Percentiles rank a stretch among this genome's conserved stretches.
Evolutionary conservation across 495 filamentous ascomycete species (phyloP).

Genomic region (Friedmanniomyces simplex): DNA sequence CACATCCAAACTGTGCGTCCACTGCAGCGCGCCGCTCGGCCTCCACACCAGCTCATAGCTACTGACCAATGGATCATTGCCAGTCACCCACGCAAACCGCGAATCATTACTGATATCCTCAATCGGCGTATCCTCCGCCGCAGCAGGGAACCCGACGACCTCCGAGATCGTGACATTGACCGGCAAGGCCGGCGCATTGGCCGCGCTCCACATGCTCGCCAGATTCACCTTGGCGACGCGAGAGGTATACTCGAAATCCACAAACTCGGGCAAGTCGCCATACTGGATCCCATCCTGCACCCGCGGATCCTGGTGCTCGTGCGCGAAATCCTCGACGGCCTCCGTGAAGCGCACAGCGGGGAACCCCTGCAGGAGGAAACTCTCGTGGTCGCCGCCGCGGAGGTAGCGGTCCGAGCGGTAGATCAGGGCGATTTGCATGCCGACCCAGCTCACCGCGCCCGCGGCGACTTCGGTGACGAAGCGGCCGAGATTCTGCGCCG

Average conservation of each 20-base stretch:
- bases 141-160: conserved; percentile 19
- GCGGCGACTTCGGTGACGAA: conserved; percentile 38
- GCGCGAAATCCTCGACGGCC: conserved; percentile 41
- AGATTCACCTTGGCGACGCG: conserved; percentile 43
- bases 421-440: conserved; percentile 36
- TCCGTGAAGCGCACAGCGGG: conserved; percentile 45
- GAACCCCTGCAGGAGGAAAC: conserved; percentile 42
- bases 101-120: conserved; percentile 35
- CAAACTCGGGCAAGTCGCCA: conserved; percentile 42
- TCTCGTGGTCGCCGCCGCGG: conserved; percentile 43
- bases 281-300: conserved; percentile 38
- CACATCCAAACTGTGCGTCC: conserved; percentile 17
- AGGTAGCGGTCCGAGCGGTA: conserved; percentile 45
- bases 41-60: conserved; percentile 45
- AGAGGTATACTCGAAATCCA: conserved; percentile 42
- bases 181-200: conserved; percentile 37
- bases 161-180: conserved; percentile 39
- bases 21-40: conserved; percentile 9
- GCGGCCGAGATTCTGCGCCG: conserved; percentile 42
- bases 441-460: conserved; percentile 20
- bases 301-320: conserved; percentile 46
- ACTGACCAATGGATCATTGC: conserved; percentile 23
- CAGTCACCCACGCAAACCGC: conserved; percentile 35
- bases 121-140: conserved; percentile 11
- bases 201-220: conserved; percentile 40